Conservation (phyloP, 805 yeast species). For the Grigorovia humatica region DNA sequence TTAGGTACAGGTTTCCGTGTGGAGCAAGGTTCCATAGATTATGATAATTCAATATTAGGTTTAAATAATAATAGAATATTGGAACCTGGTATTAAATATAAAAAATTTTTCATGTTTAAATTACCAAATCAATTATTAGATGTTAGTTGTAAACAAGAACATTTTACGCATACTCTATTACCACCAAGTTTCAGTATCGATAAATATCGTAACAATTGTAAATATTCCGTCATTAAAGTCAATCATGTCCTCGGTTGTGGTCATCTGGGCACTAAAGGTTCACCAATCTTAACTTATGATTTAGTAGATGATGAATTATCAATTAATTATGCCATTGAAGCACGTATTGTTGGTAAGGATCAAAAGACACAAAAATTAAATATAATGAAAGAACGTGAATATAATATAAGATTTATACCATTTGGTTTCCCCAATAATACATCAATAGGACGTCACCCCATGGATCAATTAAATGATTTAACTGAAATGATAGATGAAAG, state of each 20-base stretch:
- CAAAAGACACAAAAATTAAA: constrained; percentile 13
- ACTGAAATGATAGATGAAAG: constrained; percentile 8
- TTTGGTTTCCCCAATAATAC: constrained; percentile 14
- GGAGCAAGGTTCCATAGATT: constrained; percentile 13
- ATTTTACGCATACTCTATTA: constrained; percentile 22
- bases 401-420: constrained; percentile 23
- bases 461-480: constrained; percentile 8
- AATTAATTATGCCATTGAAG: constrained; percentile 42
- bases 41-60: constrained; percentile 28
- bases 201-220: constrained; percentile 16
- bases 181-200: constrained; percentile 37
- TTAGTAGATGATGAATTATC: constrained; percentile 29
- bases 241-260: constrained; percentile 45
- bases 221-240: constrained; percentile 18
- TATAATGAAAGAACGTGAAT: constrained; percentile 15
- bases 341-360: constrained; percentile 42
- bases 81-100: constrained; percentile 38
- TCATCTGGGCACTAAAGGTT: constrained; percentile 37
- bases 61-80: constrained; percentile 37
- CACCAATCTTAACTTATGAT: constrained; percentile 44
- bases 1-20: constrained; percentile 37
- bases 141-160: constrained; percentile 37
- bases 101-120: constrained; percentile 47
- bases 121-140: constrained; percentile 46
- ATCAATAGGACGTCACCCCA: constrained; percentile 7